phyloP scores from a whole-genome alignment of 495 filamentous ascomycete genomes.

The Hyaloscypha variabilis region DNA sequence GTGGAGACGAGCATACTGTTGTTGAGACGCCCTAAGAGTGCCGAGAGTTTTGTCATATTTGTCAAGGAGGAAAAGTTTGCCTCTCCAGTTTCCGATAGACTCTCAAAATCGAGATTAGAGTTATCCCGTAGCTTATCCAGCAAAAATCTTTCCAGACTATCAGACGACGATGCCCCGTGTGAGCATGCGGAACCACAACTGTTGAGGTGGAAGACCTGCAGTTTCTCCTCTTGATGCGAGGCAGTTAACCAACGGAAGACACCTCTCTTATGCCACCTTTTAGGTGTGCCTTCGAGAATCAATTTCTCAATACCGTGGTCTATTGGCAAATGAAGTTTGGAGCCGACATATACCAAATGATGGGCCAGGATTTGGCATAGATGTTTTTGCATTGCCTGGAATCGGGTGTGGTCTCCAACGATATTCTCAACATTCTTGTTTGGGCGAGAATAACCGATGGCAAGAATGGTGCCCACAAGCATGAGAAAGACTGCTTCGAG shows the following conservation, averaged over 20 bases:
- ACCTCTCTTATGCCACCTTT: not conserved
- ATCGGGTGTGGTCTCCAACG: not conserved
- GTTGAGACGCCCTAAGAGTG: too few relatives aligned
- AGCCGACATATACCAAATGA: not conserved
- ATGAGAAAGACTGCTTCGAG: constrained; percentile 11
- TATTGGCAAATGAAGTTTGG: not conserved
- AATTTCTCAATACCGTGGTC: not conserved
- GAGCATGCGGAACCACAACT: too few relatives aligned
- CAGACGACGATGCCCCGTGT: too few relatives aligned
- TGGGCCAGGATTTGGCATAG: not conserved
- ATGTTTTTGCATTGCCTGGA: not conserved
- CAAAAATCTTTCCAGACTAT: too few relatives aligned
- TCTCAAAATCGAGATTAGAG: too few relatives aligned
- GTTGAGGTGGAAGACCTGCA: too few relatives aligned
- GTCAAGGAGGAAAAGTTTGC: too few relatives aligned
- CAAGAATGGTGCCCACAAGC: constrained; percentile 17
- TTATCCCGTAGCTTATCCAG: too few relatives aligned
- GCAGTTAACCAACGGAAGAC: not conserved
- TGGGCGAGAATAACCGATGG: not conserved
- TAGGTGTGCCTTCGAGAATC: not conserved
- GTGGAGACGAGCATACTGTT: too few relatives aligned
- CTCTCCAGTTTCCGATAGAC: too few relatives aligned
- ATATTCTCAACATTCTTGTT: not conserved
- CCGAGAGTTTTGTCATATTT: too few relatives aligned
- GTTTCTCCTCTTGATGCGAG: too few relatives aligned